phyloP scores from a whole-genome alignment of 352 stramenopile genomes.

The Phytopythium sindhum region DNA sequence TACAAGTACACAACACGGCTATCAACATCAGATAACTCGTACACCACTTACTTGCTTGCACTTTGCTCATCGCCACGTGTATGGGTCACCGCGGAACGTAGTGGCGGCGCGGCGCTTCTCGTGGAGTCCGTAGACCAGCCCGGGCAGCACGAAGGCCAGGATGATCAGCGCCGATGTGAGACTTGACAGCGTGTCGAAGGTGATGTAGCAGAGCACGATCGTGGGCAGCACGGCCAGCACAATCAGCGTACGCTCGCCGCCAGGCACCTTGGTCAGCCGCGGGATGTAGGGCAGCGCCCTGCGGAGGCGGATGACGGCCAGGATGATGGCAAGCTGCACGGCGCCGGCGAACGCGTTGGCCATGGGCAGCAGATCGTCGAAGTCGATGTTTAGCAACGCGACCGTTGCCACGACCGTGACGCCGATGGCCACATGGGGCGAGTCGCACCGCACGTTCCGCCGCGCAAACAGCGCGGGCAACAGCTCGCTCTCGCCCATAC shows the following conservation, averaged over 20 bases:
- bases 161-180: slow-evolving; percentile 28
- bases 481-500: slow-evolving; percentile 78
- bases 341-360: slow-evolving; percentile 89
- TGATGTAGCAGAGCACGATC: slow-evolving; percentile 30
- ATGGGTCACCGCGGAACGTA: too few species aligned
- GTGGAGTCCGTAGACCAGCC: slow-evolving; percentile 29
- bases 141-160: slow-evolving; percentile 32
- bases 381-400: slow-evolving; percentile 34
- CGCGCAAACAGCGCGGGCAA: slow-evolving; percentile 77
- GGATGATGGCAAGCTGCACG: slow-evolving; percentile 84
- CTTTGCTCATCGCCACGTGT: too few species aligned
- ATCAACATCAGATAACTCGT: too few species aligned
- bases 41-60: too few species aligned
- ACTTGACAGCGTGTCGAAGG: slow-evolving; percentile 25
- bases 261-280: slow-evolving; percentile 42
- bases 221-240: slow-evolving; percentile 19
- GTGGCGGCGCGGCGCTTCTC: slow-evolving; percentile 18
- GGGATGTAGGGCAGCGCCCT: slow-evolving; percentile 57
- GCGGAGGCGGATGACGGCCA: slow-evolving; percentile 86
- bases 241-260: slow-evolving; percentile 18
- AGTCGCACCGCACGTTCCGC: slow-evolving; percentile 29
- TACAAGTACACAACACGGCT: too few species aligned
- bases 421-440: slow-evolving; percentile 40
- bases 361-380: slow-evolving; percentile 73
- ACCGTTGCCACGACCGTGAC: slow-evolving; percentile 33